Percentiles rank a stretch among this genome's conserved stretches.
phyloP scores from a whole-genome alignment of 805 yeast species.

The Myxozyma kluyveri region DNA sequence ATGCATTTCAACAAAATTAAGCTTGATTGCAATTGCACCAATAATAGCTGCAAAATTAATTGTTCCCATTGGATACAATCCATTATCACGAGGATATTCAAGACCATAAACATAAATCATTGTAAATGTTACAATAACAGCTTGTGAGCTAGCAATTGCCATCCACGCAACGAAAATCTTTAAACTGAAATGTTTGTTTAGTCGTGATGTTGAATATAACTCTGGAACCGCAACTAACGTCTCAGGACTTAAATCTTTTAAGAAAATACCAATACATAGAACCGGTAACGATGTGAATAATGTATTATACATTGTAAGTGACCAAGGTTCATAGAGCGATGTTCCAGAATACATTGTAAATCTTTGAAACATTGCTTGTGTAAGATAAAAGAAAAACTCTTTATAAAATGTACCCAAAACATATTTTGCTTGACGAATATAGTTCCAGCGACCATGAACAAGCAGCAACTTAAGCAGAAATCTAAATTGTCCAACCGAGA shows the following conservation, averaged over 20 bases:
- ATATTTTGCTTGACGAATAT: conserved; percentile 85
- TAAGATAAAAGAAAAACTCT: conserved; percentile 81
- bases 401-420: conserved; percentile 92
- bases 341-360: conserved; percentile 88
- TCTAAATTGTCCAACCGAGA: conserved; percentile 91
- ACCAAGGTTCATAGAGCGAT: conserved; percentile 92
- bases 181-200: conserved; percentile 70
- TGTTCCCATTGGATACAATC: conserved; percentile 79
- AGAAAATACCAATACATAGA: conserved; percentile 90
- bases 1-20: conserved; percentile 76
- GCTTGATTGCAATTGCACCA: conserved; percentile 69
- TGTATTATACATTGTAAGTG: conserved; percentile 94
- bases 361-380: conserved; percentile 85
- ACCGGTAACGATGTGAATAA: conserved; percentile 92
- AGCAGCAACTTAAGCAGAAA: conserved; percentile 75
- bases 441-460: conserved; percentile 96
- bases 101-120: conserved; percentile 70
- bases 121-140: conserved; percentile 67
- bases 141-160: conserved; percentile 66
- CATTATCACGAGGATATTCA: conserved; percentile 61
- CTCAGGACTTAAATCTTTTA: conserved; percentile 82
- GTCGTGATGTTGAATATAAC: conserved; percentile 54
- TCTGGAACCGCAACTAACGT: conserved; percentile 91
- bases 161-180: conserved; percentile 74
- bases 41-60: conserved; percentile 70